These are phyloP conservation scores for Aureobasidium namibiae DNA, from an alignment of 2,329 filamentous ascomycete species.

Conservation along the genomic window DNA sequence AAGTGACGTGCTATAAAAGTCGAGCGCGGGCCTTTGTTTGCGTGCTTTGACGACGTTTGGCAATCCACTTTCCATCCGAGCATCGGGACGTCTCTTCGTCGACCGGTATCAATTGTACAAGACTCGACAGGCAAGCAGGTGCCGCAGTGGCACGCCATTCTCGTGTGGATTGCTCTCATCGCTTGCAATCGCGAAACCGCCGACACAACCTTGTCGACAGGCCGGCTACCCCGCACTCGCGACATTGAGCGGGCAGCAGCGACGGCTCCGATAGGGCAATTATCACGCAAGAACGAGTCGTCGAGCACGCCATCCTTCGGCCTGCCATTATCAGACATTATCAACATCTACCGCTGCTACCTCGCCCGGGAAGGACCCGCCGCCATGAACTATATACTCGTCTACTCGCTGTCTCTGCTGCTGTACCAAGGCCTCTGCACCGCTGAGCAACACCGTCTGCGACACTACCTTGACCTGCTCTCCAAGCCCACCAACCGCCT, in stretches of 20 bases:
- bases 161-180: not conserved
- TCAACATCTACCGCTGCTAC: not conserved
- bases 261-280: conserved; percentile 6
- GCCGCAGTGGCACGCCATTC: not conserved
- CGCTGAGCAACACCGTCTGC: conserved; percentile 15
- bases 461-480: conserved; percentile 14
- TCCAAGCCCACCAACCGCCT: conserved; percentile 15
- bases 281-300: conserved; percentile 2
- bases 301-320: conserved; percentile 8
- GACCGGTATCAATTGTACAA: not conserved
- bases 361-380: not conserved
- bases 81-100: too few relatives aligned
- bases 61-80: not conserved
- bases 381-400: conserved; percentile 17
- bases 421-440: conserved; percentile 16
- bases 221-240: conserved; percentile 8
- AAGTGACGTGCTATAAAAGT: not conserved
- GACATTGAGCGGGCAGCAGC: not conserved
- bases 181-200: not conserved
- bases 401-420: conserved; percentile 18
- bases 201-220: not conserved
- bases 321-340: not conserved
- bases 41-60: conserved; percentile 3
- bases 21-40: not conserved
- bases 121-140: not conserved